A percentile compares a stretch with the other conserved stretches of the same genome.
Evolutionary conservation across 2,329 filamentous ascomycete species (phyloP).

Genomic region (Pestalotiopsis sp.): DNA sequence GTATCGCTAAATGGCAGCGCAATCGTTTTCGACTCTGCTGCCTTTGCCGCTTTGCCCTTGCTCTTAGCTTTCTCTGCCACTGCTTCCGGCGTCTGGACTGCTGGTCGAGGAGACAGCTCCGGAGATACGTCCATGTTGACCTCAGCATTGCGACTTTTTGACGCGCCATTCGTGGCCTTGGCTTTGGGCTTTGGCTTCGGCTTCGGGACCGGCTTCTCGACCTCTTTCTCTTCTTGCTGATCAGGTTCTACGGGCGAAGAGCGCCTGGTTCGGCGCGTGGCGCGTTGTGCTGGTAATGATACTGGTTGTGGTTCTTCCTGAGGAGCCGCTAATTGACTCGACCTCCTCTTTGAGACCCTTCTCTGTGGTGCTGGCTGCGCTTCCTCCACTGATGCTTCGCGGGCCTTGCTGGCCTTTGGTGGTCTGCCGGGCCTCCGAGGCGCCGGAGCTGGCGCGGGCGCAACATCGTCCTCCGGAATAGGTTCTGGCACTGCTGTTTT

Average conservation of each 20-base stretch:
- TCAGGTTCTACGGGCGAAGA: slow-evolving; percentile 40
- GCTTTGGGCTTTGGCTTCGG: slow-evolving; percentile 21
- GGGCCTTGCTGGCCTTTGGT: slow-evolving; percentile 31
- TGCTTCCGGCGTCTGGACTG: slow-evolving; percentile 26
- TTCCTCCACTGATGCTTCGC: slow-evolving; percentile 21
- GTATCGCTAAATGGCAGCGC: slow-evolving; percentile 89
- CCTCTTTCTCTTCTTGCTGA: slow-evolving; percentile 18
- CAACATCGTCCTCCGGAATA: slow-evolving; percentile 43
- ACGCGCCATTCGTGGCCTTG: slow-evolving; percentile 25
- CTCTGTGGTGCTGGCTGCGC: slow-evolving; percentile 40
- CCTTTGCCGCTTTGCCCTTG: slow-evolving; percentile 21
- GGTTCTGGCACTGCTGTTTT: slow-evolving; percentile 57
- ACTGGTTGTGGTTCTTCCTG: slow-evolving; percentile 22
- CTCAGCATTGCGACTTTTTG: slow-evolving; percentile 1
- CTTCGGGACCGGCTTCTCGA: slow-evolving; percentile 25
- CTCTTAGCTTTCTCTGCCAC: slow-evolving; percentile 25
- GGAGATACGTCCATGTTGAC: slow-evolving; percentile 5
- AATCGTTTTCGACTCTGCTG: slow-evolving; percentile 63
- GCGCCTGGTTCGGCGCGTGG: slow-evolving; percentile 47
- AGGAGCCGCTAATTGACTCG: slow-evolving; percentile 30
- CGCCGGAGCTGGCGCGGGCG: slow-evolving; percentile 34
- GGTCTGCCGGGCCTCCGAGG: slow-evolving; percentile 39
- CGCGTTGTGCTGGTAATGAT: slow-evolving; percentile 37
- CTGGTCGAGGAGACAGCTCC: slow-evolving; percentile 7
- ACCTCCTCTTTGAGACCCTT: slow-evolving; percentile 39